Conservation (phyloP, 495 filamentous ascomycete genomes). For the Chaetomium fimeti region DNA sequence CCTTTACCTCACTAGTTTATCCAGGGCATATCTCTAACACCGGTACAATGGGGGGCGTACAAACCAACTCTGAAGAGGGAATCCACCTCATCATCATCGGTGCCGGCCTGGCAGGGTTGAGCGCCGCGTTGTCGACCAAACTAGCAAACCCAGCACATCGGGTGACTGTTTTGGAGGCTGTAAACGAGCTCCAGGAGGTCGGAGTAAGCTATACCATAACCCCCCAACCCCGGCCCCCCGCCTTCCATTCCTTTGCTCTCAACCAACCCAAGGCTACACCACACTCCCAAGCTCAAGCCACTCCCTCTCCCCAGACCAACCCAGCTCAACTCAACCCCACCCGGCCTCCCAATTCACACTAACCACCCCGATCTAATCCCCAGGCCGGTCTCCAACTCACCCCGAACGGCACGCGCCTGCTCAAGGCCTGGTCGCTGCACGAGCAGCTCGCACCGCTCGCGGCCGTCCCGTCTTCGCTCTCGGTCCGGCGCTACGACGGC, state of each 20-base stretch:
- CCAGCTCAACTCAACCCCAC: no score
- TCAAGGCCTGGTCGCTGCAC: slow-evolving; percentile 52
- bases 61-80: slow-evolving; percentile 12
- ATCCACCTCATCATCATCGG: slow-evolving; percentile 52
- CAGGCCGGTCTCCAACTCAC: slow-evolving; percentile 55
- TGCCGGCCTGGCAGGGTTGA: slow-evolving; percentile 58
- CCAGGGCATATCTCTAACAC: background rate
- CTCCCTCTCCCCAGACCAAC: no score
- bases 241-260: slow-evolving; percentile 18
- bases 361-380: background rate
- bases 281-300: background rate
- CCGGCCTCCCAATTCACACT: background rate
- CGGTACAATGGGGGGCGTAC: slow-evolving; percentile 3
- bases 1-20: background rate
- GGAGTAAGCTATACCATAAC: slow-evolving; percentile 40
- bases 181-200: slow-evolving; percentile 41
- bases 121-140: slow-evolving; percentile 55
- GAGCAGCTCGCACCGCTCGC: slow-evolving; percentile 47
- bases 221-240: no score
- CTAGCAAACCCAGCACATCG: slow-evolving; percentile 48
- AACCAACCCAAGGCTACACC: background rate
- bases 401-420: slow-evolving; percentile 53
- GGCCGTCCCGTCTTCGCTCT: slow-evolving; percentile 53
- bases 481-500: slow-evolving; percentile 59
- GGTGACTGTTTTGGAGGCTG: slow-evolving; percentile 56